phyloP scores from a whole-genome alignment of 345 rosid genomes.

The Toxicodendron radicans region DNA sequence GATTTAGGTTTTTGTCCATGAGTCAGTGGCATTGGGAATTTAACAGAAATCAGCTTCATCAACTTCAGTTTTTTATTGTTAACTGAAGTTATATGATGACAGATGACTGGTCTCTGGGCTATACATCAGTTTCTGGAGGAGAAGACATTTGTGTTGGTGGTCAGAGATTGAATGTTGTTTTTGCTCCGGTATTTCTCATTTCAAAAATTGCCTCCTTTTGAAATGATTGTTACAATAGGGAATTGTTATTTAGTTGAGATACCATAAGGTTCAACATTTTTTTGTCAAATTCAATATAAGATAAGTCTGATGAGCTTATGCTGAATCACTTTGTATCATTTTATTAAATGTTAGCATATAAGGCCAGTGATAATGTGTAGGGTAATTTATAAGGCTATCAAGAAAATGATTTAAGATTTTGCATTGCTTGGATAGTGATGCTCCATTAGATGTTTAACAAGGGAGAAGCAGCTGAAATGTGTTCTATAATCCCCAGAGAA shows the following conservation, averaged over 20 bases:
- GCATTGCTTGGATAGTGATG: not conserved
- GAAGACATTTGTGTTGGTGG: slow-evolving; percentile 81
- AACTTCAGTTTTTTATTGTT: not conserved
- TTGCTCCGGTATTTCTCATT: slow-evolving; percentile 61
- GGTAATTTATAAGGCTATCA: not conserved
- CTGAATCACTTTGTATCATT: not conserved
- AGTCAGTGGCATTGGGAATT: not conserved
- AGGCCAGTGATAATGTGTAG: not conserved
- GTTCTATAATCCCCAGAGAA: no score
- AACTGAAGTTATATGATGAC: slow-evolving; percentile 29
- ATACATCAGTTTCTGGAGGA: slow-evolving; percentile 64
- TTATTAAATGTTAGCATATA: not conserved
- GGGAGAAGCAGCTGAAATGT: no score
- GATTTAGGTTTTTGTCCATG: not conserved
- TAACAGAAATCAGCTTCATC: not conserved
- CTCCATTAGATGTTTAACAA: no score
- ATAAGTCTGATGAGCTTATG: not conserved
- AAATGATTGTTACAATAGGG: not conserved
- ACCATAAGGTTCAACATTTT: not conserved
- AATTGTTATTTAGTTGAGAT: not conserved
- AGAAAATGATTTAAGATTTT: not conserved
- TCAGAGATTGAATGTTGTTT: slow-evolving; percentile 59
- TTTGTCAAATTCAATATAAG: slow-evolving; percentile 3
- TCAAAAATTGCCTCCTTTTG: not conserved
- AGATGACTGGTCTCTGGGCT: slow-evolving; percentile 76